Base-by-base conservation (phyloP, 192 early-diverging fungal genomes). In the Rhizophagus sp. region DNA sequence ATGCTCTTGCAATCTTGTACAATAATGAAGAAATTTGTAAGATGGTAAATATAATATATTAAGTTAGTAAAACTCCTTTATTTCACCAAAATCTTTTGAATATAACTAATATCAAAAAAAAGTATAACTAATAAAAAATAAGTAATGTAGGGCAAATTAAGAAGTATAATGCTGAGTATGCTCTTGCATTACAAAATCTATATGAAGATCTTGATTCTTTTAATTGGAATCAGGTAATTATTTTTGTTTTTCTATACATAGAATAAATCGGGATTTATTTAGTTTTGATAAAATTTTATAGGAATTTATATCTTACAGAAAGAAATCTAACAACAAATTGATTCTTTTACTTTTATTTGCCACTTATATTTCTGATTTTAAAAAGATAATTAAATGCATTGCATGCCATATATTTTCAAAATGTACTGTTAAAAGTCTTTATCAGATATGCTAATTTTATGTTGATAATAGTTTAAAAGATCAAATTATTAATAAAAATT, bases 401-500 rank as follows among this genome's bases (percentile, higher is more conserved):
- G 24, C 41, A 0, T 72, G 47, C 25, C 39, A 47, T 47, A 2
- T 10, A 72, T 72, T 72, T 72, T 24, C 24, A 30, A 72, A 72
- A 72, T 47, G 41, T 47, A 25, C 41, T 27, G n/a, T 24, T 7
- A 47, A 9, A 49, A 4, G 17, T 24, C 24, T 72, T 10, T 49
- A n/a, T 50, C 3, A 13, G 1, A 15, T 72, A 24, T 71, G 41
- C n/a, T 1, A 3, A 11, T 71, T 71, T 47, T 71, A 71, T 71
- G 8, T 71, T 24, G 69, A 71, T 6, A 71, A 71, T 44, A 6
- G 44, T 25, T 2, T 71, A 2, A 24, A 10, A 19, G 15, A 47
- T 25, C 41, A 71, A 71, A 71, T 71, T 71, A 6, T 44, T 39
- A 22, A 71, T 71, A 71, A 71, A 22, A 70, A 70, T 70, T 70